phyloP scores from a whole-genome alignment of 2,329 filamentous ascomycete genomes.

The Geosmithia flava region DNA sequence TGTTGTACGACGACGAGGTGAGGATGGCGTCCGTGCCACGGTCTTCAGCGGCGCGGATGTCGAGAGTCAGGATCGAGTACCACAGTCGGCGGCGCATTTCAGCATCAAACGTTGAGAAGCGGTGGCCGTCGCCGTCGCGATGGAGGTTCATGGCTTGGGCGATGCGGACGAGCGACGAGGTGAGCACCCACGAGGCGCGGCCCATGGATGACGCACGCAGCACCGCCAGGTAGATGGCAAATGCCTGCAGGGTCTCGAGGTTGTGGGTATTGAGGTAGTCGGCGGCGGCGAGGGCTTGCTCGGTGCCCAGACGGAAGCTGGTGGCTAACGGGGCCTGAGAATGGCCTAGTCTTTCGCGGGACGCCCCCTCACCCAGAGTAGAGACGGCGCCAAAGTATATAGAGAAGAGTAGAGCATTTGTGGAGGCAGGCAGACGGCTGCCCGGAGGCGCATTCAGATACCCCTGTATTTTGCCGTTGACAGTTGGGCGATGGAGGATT shows the following conservation, averaged over 20 bases:
- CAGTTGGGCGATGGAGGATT: conserved; percentile 28
- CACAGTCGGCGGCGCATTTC: conserved; percentile 50
- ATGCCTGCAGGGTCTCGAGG: conserved; percentile 26
- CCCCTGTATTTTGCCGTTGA: conserved; percentile 12
- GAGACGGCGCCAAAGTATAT: conserved; percentile 28
- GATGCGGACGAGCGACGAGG: conserved; percentile 26
- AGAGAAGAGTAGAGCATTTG: conserved; percentile 25
- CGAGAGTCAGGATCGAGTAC: conserved; percentile 51
- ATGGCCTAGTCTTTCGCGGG: conserved; percentile 18
- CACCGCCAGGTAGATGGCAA: conserved; percentile 27
- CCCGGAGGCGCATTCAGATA: conserved; percentile 10
- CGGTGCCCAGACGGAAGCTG: conserved; percentile 19
- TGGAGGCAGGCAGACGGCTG: conserved; percentile 5
- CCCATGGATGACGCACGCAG: conserved; percentile 22
- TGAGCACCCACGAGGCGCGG: conserved; percentile 27
- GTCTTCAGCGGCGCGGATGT: conserved; percentile 41
- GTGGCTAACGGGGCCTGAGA: conserved; percentile 17
- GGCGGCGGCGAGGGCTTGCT: conserved; percentile 25
- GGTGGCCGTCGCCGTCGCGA: conserved; percentile 23
- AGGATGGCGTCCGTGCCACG: conserved; percentile 35
- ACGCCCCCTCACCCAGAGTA: conserved; percentile 17
- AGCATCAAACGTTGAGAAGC: conserved; percentile 35
- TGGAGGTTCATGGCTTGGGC: conserved; percentile 29
- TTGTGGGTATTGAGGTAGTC: conserved; percentile 28
- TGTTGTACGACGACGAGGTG: conserved; percentile 28